phyloP scores from a whole-genome alignment of 1,139 yeast species.

The Taphrina flavorubra region DNA sequence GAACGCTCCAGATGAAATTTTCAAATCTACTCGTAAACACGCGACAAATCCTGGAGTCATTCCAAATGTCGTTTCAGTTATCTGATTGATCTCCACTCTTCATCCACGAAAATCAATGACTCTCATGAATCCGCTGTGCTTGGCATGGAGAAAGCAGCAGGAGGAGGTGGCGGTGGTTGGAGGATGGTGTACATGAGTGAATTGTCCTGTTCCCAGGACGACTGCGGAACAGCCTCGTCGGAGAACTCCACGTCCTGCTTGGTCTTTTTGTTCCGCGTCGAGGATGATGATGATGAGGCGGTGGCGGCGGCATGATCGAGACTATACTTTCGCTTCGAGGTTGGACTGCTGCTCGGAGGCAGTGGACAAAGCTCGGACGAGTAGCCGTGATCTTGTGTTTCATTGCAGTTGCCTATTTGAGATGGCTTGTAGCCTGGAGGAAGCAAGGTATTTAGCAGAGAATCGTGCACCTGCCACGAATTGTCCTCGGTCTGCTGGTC shows the following conservation, averaged over 20 bases:
- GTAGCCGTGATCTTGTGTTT: constrained; percentile 8
- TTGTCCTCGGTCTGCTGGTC: neutral
- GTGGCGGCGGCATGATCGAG: neutral
- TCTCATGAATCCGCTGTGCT: constrained; percentile 4
- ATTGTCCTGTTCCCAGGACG: constrained; percentile 19
- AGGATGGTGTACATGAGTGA: constrained; percentile 15
- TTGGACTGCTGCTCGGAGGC: constrained; percentile 14
- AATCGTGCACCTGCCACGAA: neutral
- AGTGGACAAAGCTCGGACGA: neutral
- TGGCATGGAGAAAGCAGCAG: neutral
- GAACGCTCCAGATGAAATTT: constrained; percentile 1
- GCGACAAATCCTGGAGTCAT: neutral
- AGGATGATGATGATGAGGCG: too few species aligned
- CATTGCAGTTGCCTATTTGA: neutral
- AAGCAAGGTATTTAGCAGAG: constrained; percentile 17
- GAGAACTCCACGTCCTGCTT: neutral
- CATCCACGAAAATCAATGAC: neutral
- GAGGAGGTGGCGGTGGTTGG: neutral
- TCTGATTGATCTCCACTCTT: too few species aligned
- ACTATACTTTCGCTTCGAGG: neutral
- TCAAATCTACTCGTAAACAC: neutral
- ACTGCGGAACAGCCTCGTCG: neutral
- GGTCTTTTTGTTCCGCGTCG: neutral
- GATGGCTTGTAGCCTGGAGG: constrained; percentile 8
- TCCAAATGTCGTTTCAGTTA: too few species aligned